These are phyloP conservation scores for Polytrichum commune DNA, from an alignment of 225 moss, liverwort and hornwort genomes.

Conservation along the genomic window DNA sequence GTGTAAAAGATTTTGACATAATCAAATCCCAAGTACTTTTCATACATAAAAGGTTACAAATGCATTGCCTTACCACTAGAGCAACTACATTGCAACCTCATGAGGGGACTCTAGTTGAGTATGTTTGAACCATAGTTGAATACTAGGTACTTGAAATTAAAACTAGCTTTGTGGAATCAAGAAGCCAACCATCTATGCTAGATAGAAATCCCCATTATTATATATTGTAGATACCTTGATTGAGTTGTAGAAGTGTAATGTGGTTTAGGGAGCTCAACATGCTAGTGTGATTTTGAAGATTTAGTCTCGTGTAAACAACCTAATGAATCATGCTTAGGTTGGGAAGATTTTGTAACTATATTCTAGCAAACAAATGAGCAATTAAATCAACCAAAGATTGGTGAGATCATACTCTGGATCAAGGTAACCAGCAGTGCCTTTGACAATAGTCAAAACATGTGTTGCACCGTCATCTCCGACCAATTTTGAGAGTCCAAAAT, in stretches of 20 bases:
- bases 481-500: constrained; percentile 28
- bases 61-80: too few species aligned
- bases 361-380: not conserved
- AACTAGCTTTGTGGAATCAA: too few species aligned
- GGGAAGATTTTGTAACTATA: not conserved
- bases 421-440: constrained; percentile 32
- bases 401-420: constrained; percentile 26
- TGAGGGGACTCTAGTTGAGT: too few species aligned
- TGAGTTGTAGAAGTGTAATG: not conserved
- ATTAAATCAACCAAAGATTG: not conserved
- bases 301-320: not conserved
- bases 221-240: not conserved
- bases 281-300: not conserved
- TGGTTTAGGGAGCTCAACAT: not conserved
- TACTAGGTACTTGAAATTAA: too few species aligned
- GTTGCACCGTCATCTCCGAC: constrained; percentile 9
- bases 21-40: too few species aligned
- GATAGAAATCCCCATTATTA: too few species aligned
- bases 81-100: too few species aligned
- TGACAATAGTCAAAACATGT: constrained; percentile 26
- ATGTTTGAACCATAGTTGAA: too few species aligned
- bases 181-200: too few species aligned
- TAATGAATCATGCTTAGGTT: not conserved
- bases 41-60: too few species aligned
- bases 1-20: not conserved